Percentiles rank a stretch among this genome's conserved stretches.
phyloP scores from a whole-genome alignment of 2,329 filamentous ascomycete genomes.

The Paecilomyces sp. region DNA sequence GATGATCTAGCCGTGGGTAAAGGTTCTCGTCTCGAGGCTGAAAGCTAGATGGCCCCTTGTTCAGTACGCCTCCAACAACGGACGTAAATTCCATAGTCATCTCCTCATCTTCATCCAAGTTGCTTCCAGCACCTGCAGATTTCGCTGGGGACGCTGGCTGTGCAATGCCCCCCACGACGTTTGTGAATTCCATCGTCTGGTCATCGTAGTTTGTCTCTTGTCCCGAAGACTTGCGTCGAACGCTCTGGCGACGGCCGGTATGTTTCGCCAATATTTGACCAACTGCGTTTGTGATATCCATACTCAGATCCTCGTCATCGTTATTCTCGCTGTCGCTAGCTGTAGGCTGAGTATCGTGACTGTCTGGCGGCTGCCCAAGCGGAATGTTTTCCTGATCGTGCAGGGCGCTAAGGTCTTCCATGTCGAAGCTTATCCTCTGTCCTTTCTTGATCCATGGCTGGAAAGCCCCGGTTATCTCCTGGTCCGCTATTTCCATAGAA shows the following conservation, averaged over 20 bases:
- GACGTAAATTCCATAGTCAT: constrained; percentile 44
- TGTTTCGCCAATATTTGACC: constrained; percentile 64
- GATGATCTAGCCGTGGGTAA: constrained; percentile 4
- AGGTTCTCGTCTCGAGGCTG: constrained; percentile 8
- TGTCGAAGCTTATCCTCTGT: constrained; percentile 33
- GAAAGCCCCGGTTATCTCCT: constrained; percentile 46
- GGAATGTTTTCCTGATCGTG: constrained; percentile 41
- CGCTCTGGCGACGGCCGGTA: constrained; percentile 22
- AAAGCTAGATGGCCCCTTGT: constrained; percentile 14
- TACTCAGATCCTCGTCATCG: constrained; percentile 68
- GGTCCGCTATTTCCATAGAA: constrained; percentile 71
- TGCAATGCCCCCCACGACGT: constrained; percentile 35
- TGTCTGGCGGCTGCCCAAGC: constrained; percentile 12
- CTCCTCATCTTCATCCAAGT: constrained; percentile 34
- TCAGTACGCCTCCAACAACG: constrained; percentile 36
- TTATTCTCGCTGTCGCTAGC: constrained; percentile 39
- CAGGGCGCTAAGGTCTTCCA: constrained; percentile 34
- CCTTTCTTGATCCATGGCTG: constrained; percentile 42
- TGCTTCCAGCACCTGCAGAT: constrained; percentile 19
- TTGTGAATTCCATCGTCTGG: constrained; percentile 42
- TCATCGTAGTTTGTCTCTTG: constrained; percentile 41
- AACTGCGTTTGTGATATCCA: constrained; percentile 84
- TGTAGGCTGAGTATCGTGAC: constrained; percentile 8
- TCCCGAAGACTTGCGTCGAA: constrained; percentile 34
- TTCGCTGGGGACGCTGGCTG: constrained; percentile 18